phyloP scores from a whole-genome alignment of 352 stramenopile genomes.

The Pythium brachiatum region DNA sequence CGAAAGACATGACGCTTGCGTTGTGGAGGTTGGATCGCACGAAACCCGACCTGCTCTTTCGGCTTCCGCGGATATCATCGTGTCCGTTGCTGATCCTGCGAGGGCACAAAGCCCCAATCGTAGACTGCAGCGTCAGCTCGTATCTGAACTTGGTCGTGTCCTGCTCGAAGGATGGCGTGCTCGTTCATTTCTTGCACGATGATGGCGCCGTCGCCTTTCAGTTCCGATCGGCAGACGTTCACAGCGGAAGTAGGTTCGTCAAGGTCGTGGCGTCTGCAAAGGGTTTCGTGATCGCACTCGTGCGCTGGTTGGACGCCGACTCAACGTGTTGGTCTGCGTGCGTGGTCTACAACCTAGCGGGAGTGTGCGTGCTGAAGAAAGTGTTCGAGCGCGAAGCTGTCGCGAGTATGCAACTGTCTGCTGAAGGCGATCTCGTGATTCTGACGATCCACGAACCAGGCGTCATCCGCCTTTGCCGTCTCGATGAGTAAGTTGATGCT shows the following conservation, averaged over 20 bases:
- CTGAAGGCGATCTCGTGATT: conserved; percentile 73
- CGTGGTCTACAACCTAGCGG: conserved; percentile 69
- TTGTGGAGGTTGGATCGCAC: conserved; percentile 74
- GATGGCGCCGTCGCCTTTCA: conserved; percentile 70
- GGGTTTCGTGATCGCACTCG: conserved; percentile 52
- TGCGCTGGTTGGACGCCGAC: conserved; percentile 4
- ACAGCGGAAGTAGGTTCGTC: conserved; percentile 7
- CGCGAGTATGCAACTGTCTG: conserved; percentile 48
- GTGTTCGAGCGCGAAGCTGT: conserved; percentile 48
- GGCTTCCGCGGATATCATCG: conserved; percentile 63
- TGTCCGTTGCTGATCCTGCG: conserved; percentile 62
- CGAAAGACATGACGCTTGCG: conserved; percentile 59
- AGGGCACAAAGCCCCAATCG: conserved; percentile 45
- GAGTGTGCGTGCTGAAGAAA: conserved; percentile 48
- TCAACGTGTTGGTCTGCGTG: conserved; percentile 37
- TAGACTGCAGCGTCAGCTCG: conserved; percentile 66
- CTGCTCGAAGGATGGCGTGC: conserved; percentile 43
- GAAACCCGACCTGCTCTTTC: conserved; percentile 74
- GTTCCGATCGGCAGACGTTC: conserved; percentile 15
- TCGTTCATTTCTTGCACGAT: conserved; percentile 76
- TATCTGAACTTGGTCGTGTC: conserved; percentile 65
- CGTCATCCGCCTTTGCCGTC: conserved; percentile 62
- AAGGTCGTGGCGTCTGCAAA: conserved; percentile 37
- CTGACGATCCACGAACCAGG: conserved; percentile 41
- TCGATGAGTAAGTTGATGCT: conserved; percentile 68